Evolutionary conservation across 768 basidiomycete species (phyloP), one percentile per base, ranked within the genome.

Genomic region (Pleurotus djamor): DNA sequence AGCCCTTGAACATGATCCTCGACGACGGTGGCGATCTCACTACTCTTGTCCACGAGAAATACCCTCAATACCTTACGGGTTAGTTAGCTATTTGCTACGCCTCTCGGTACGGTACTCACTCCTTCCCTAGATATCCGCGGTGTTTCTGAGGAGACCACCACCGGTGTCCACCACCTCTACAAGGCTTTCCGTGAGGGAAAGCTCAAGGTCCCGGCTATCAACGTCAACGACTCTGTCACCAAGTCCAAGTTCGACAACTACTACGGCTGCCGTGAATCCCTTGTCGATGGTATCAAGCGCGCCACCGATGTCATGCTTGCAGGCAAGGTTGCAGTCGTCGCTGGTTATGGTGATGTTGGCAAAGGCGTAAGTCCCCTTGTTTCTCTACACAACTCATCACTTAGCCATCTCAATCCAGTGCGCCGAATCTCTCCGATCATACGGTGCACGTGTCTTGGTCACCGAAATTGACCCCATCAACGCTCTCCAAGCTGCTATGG

Each of bases 401-500:
- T n/a, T 7, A 57, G 8, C 16, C 10, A 34, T 17, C 37, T 28
- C n/a, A 45, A 10, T 55, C n/a, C 65, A 95, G 93, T 99, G 97
- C 73, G 96, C 96, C 58, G 95, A 98, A 76, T 94, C 97, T 17
- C 88, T 99, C 67, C 86, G 88, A 54, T 92, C 94, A n/a, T 99
- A 98, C 74, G 97, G 97, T 72, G 88, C 95, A 64, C 96, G 97
- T 69, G 96, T 98, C 45, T 67, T 99, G 67, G 73, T 99, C 71
- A 98, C 97, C 63, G 97, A 99, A 76, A 97, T 99, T 72, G 97
- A 99, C 78, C 97, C 97, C 64, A 99, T 99, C 88, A 99, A 99
- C 74, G 97, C 96, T 52, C 90, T 99, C 60, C 97, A 99, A 75
- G 97, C 97, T 66, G 96, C 96, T 58, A 99, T 99, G 97, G 95